Conservation (phyloP, 2,329 filamentous ascomycete genomes). For the Thermomyces lanuginosus region DNA sequence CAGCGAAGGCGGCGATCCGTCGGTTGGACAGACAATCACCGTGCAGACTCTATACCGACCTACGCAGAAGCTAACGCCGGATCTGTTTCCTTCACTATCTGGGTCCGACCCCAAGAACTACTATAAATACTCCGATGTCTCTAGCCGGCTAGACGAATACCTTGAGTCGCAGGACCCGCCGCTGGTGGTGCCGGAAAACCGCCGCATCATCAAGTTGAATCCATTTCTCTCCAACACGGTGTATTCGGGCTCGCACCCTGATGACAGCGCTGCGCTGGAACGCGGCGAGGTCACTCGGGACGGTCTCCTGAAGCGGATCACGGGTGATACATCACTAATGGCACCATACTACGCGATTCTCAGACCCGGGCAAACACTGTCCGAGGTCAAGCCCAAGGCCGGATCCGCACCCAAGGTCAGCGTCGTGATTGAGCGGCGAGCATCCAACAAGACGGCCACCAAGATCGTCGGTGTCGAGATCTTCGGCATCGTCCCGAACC, state of each 20-base stretch:
- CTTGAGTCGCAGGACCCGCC: slow-evolving; percentile 37
- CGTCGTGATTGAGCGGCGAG: slow-evolving; percentile 46
- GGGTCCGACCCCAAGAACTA: slow-evolving; percentile 36
- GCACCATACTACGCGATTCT: slow-evolving; percentile 43
- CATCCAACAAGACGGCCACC: slow-evolving; percentile 49
- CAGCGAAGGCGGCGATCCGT: slow-evolving; percentile 21
- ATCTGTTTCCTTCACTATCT: slow-evolving; percentile 33
- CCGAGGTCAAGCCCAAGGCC: slow-evolving; percentile 42
- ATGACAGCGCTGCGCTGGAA: slow-evolving; percentile 41
- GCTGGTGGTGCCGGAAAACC: slow-evolving; percentile 41
- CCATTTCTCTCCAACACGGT: slow-evolving; percentile 47
- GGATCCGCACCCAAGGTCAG: slow-evolving; percentile 44
- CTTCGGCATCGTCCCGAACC: slow-evolving; percentile 43
- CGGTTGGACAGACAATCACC: slow-evolving; percentile 26
- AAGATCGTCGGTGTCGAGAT: slow-evolving; percentile 45
- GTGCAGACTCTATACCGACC: slow-evolving; percentile 41
- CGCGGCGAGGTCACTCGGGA: slow-evolving; percentile 44
- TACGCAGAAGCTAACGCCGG: slow-evolving; percentile 40
- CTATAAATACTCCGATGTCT: slow-evolving; percentile 45
- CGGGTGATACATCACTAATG: slow-evolving; percentile 33
- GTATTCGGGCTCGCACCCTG: slow-evolving; percentile 36
- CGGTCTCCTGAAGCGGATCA: slow-evolving; percentile 42
- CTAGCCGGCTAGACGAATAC: slow-evolving; percentile 41
- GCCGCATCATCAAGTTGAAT: slow-evolving; percentile 45
- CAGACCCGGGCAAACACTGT: slow-evolving; percentile 20